Evolutionary conservation across 2,329 filamentous ascomycete species (phyloP).

Genomic region (Clarireedia homoeocarpa): DNA sequence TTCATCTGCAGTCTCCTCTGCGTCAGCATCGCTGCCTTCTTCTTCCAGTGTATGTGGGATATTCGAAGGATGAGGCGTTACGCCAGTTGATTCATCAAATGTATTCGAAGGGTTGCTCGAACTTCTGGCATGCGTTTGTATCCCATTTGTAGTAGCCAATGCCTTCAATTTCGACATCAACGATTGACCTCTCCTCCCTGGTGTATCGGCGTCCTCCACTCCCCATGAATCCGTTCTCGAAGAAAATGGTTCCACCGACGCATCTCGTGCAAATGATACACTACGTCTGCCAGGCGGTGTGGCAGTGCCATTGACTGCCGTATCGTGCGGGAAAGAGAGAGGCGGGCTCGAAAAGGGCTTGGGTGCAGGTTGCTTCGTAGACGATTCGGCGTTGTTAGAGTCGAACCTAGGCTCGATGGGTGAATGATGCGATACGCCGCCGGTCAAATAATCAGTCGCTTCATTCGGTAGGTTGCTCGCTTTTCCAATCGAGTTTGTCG

Average conservation of each 20-base stretch:
- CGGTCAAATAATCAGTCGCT: conserved; percentile 29
- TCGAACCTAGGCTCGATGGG: not conserved
- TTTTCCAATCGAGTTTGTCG: conserved; percentile 12
- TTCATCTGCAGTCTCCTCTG: conserved; percentile 81
- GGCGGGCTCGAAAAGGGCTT: conserved; percentile 13
- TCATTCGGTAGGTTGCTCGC: conserved; percentile 17
- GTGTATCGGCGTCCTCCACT: conserved; percentile 52
- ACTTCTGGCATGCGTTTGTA: conserved; percentile 38
- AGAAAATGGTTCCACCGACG: conserved; percentile 40
- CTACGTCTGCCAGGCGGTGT: conserved; percentile 46
- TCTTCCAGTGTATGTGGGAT: conserved; percentile 47
- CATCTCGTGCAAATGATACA: conserved; percentile 64
- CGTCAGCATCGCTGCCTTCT: conserved; percentile 69
- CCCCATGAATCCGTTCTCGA: conserved; percentile 54
- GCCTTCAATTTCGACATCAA: conserved; percentile 76
- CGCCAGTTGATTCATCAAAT: conserved; percentile 31
- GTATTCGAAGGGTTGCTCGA: conserved; percentile 29
- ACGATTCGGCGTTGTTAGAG: not conserved
- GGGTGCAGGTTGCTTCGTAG: conserved; percentile 1
- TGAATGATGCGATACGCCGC: conserved; percentile 22
- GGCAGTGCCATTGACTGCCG: conserved; percentile 19
- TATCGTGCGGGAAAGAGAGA: not conserved
- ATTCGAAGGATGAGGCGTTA: conserved; percentile 39
- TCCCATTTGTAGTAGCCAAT: conserved; percentile 47
- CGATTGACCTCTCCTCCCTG: conserved; percentile 52